Percentiles rank a stretch among this genome's conserved stretches.
Conservation (phyloP, 768 basidiomycete genomes). For the Leucogyrophana mollusca region DNA sequence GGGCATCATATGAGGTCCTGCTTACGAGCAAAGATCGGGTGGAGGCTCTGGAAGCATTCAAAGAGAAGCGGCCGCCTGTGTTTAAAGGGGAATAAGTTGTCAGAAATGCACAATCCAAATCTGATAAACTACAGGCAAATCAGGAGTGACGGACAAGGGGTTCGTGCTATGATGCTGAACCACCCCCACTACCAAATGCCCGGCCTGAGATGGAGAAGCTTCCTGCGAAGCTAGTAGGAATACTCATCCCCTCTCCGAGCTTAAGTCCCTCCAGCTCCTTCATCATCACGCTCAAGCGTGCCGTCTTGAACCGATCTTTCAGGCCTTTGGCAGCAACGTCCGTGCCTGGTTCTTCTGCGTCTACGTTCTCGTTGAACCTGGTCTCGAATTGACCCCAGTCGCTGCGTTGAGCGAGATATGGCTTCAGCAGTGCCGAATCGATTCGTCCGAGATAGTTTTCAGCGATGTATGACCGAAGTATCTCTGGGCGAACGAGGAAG, state of each 20-base stretch:
- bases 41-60: slow-evolving; percentile 86
- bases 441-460: slow-evolving; percentile 93
- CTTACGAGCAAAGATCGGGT: slow-evolving; percentile 71
- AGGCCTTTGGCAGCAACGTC: slow-evolving; percentile 44
- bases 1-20: slow-evolving; percentile 79
- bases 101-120: too few species aligned
- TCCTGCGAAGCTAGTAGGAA: slow-evolving; percentile 57
- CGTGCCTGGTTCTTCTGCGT: slow-evolving; percentile 39
- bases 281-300: slow-evolving; percentile 81
- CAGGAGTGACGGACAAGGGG: too few species aligned
- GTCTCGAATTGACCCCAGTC: slow-evolving; percentile 90
- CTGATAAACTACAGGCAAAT: too few species aligned
- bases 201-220: slow-evolving; percentile 49
- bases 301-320: slow-evolving; percentile 60
- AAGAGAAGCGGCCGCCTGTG: slow-evolving; percentile 73
- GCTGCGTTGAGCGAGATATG: slow-evolving; percentile 86
- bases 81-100: slow-evolving; percentile 74
- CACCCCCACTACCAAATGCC: slow-evolving; percentile 32
- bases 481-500: slow-evolving; percentile 95
- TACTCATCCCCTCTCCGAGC: slow-evolving; percentile 54
- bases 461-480: slow-evolving; percentile 92
- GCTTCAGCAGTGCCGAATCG: slow-evolving; percentile 80
- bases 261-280: slow-evolving; percentile 78
- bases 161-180: too few species aligned
- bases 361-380: slow-evolving; percentile 64